Base-by-base conservation (phyloP, 2,329 filamentous ascomycete genomes). In the Zasmidium angulare region DNA sequence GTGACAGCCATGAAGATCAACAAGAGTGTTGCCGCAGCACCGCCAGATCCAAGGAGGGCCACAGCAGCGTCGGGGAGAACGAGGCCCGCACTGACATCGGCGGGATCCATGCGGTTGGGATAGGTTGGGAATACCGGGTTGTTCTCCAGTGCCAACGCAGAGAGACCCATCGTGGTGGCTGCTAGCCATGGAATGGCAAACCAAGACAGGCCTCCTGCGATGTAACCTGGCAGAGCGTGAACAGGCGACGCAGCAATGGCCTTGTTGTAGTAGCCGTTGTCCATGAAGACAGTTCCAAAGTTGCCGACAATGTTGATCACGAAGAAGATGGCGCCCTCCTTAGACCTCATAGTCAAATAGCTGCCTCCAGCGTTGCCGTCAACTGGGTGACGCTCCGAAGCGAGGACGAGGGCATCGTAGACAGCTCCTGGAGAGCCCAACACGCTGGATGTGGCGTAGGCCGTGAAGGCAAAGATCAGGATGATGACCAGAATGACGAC, bases 1-100 rank as follows among this genome's bases (percentile, higher is more conserved):
- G 92, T 96, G 21, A 96, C 91, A 21, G 93, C 92, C 86, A 96
- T 91, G 79, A 96, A 96, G 55, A 96, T 83, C 64, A 96, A 86
- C 11, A 96, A 78, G 1, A 96, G 82, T 0, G 90, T 91, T 0
- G 86, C 90, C 1, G 87, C 85, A 0, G 91, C 92, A 51, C 92
- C 92, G 2, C 90, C 90, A 66, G 87, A 87, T 0, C 92, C 93
- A 6, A 96, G 83, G 9, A 97, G 76, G 0, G 90, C 90, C 3
- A 96, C 89, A 0, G 93, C 89, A 0, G 91, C 91, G 59, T 93
- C 91, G 0, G 92, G 93, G 0, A 96, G 81, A 0, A 93, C 92
- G 11, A 96, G 80, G 1, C 93, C 93, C 3, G 91, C 91, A 1
- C 86, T 88, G 0, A 96, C 90, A 60, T 96, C 91, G 3, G 83